phyloP scores from a whole-genome alignment of 2,329 filamentous ascomycete species.

The Colletotrichum neosansevieriae region DNA sequence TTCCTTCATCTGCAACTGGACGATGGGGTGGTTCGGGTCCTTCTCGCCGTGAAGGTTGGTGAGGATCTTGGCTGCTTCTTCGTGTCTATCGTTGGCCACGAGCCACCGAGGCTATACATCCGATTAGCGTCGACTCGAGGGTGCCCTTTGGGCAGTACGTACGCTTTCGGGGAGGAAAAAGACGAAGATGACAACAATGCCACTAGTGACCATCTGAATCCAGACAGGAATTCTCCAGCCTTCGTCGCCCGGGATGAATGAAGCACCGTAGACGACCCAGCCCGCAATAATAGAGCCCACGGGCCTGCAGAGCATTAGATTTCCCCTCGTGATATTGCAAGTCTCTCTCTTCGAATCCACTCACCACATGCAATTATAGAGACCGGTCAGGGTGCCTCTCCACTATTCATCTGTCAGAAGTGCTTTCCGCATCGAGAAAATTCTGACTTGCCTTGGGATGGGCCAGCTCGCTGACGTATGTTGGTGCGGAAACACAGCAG shows the following conservation, averaged over 20 bases:
- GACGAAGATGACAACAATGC: constrained; percentile 57
- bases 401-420: constrained; percentile 45
- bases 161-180: constrained; percentile 60
- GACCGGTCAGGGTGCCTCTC: constrained; percentile 63
- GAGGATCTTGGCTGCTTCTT: constrained; percentile 57
- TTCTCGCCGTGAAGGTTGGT: constrained; percentile 66
- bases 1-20: constrained; percentile 64
- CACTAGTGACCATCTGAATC: constrained; percentile 58
- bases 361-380: constrained; percentile 66
- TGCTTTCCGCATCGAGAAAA: rapidly evolving
- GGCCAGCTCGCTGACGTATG: constrained; percentile 66
- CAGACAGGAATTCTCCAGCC: constrained; percentile 64
- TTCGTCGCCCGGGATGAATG: constrained; percentile 51
- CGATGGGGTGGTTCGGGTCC: constrained; percentile 61
- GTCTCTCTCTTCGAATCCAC: not conserved
- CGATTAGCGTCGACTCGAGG: not conserved
- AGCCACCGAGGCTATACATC: constrained; percentile 54
- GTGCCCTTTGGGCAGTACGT: not conserved
- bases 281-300: constrained; percentile 66
- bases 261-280: constrained; percentile 65
- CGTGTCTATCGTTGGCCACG: constrained; percentile 55
- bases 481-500: constrained; percentile 60
- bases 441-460: constrained; percentile 54
- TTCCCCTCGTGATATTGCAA: not conserved
- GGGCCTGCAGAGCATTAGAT: constrained; percentile 4